Conservation (phyloP, 108 stramenopile species). For the Nitzschia sp. region DNA sequence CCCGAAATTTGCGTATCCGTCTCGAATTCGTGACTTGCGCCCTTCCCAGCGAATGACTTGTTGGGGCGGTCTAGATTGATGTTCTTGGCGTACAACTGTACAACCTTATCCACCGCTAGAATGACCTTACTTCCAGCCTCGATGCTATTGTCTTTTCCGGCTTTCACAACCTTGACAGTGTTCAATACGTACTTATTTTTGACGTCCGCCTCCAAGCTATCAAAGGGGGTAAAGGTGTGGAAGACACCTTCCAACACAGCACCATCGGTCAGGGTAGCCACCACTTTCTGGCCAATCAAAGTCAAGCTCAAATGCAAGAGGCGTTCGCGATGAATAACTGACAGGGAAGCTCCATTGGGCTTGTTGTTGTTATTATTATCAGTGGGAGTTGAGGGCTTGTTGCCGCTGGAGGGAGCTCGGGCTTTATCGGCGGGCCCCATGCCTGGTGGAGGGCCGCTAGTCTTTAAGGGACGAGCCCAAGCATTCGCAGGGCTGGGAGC, state of each 20-base stretch:
- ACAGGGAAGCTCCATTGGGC: not conserved
- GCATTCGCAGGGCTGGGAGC: slow-evolving; percentile 31
- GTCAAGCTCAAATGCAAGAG: slow-evolving; percentile 62
- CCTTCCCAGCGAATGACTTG: not conserved
- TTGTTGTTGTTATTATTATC: not conserved
- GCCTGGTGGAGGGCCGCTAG: slow-evolving; percentile 47
- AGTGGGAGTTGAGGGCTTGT: not conserved
- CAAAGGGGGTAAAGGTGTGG: slow-evolving; percentile 73
- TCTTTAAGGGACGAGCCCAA: slow-evolving; percentile 40
- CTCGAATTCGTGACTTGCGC: slow-evolving; percentile 25
- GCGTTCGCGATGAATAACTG: slow-evolving; percentile 53
- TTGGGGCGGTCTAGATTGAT: slow-evolving; percentile 46
- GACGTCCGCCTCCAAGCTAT: slow-evolving; percentile 25
- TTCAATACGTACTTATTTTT: slow-evolving; percentile 72
- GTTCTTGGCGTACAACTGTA: slow-evolving; percentile 51
- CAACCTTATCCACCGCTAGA: slow-evolving; percentile 53
- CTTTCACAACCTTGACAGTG: slow-evolving; percentile 38
- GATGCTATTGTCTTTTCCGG: slow-evolving; percentile 20
- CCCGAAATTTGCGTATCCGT: slow-evolving; percentile 79
- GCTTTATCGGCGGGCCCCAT: slow-evolving; percentile 32
- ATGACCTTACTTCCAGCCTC: slow-evolving; percentile 58
- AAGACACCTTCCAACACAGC: slow-evolving; percentile 74
- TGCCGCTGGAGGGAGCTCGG: slow-evolving; percentile 10
- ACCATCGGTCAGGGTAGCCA: slow-evolving; percentile 52
- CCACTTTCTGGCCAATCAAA: slow-evolving; percentile 68